phyloP scores from a whole-genome alignment of 352 stramenopile genomes.

The Thalassiosira livingstoniorum region DNA sequence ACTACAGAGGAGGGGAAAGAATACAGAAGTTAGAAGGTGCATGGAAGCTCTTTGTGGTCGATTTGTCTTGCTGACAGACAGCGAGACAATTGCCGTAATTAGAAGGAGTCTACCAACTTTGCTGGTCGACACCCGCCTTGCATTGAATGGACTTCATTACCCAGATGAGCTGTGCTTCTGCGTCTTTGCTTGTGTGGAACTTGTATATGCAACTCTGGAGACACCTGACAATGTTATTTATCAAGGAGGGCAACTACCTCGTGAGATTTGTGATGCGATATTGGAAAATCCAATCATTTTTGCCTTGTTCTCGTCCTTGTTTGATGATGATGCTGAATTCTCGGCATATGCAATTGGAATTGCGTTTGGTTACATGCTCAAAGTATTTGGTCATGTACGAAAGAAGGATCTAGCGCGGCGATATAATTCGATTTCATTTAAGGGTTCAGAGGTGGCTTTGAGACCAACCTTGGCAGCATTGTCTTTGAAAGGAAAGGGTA shows the following conservation, averaged over 20 bases:
- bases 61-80: slow-evolving; percentile 11
- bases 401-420: slow-evolving; percentile 28
- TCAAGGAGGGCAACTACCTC: slow-evolving; percentile 23
- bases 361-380: slow-evolving; percentile 28
- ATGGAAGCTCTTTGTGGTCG: slow-evolving; percentile 15
- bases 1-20: slow-evolving; percentile 3
- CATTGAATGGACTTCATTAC: slow-evolving; percentile 32
- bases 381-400: slow-evolving; percentile 40
- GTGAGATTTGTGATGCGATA: slow-evolving; percentile 22
- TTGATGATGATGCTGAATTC: slow-evolving; percentile 9
- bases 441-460: slow-evolving; percentile 24
- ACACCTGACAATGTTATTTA: slow-evolving; percentile 24
- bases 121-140: slow-evolving; percentile 30
- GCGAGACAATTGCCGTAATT: slow-evolving; percentile 15
- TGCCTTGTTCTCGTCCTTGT: slow-evolving; percentile 24
- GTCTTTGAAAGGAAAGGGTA: background rate
- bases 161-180: slow-evolving; percentile 21
- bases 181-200: slow-evolving; percentile 37
- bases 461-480: slow-evolving; percentile 16
- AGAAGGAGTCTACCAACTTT: slow-evolving; percentile 13
- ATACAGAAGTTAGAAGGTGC: slow-evolving; percentile 31
- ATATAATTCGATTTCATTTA: slow-evolving; percentile 39
- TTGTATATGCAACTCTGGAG: slow-evolving; percentile 20
- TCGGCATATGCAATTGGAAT: slow-evolving; percentile 7
- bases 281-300: slow-evolving; percentile 22